Evolutionary conservation across 495 filamentous ascomycete species (phyloP).

Genomic region (Penicillium paradoxum): DNA sequence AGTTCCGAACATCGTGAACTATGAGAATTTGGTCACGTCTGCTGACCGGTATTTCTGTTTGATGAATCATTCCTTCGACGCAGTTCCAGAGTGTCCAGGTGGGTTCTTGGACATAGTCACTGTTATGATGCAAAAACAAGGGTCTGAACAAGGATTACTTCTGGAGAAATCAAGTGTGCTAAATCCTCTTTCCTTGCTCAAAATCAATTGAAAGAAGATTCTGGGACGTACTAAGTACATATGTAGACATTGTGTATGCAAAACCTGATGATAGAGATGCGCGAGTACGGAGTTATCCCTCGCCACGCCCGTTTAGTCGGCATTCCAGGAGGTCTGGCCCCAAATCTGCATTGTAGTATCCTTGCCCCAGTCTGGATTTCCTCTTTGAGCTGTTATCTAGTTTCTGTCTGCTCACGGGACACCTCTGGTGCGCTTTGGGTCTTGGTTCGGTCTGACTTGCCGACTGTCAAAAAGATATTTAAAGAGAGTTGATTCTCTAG

Average conservation of each 20-base stretch:
- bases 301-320: slow-evolving; percentile 2
- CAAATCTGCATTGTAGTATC: background rate
- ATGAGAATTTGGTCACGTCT: background rate
- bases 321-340: slow-evolving; percentile 6
- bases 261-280: no score
- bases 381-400: background rate
- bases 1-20: slow-evolving; percentile 1
- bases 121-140: background rate
- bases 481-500: background rate
- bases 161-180: background rate
- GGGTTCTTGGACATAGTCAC: no score
- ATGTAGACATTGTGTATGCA: background rate
- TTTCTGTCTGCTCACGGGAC: slow-evolving; percentile 10
- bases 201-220: background rate
- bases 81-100: no score
- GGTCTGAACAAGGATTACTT: background rate
- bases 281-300: background rate
- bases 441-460: background rate
- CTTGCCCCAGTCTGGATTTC: slow-evolving; percentile 7
- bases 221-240: background rate
- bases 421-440: background rate
- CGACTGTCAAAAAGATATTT: slow-evolving; percentile 2
- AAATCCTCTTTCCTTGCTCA: background rate
- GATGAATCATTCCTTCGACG: background rate
- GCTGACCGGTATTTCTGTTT: background rate